Evolutionary conservation across 306 rosid species (phyloP).

Genomic region (Prunus salicina): DNA sequence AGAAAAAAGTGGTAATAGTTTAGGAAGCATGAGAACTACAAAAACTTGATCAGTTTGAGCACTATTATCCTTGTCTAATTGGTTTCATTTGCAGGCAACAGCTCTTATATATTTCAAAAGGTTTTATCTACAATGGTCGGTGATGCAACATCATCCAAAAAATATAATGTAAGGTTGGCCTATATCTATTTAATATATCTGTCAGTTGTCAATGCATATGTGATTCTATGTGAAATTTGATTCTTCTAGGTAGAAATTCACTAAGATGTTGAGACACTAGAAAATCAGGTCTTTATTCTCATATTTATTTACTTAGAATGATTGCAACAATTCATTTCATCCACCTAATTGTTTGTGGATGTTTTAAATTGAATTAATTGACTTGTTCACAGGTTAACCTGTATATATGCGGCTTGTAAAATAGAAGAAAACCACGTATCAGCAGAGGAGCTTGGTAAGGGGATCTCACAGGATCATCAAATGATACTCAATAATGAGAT

Average conservation of each 20-base stretch:
- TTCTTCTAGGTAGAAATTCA: constrained; percentile 1
- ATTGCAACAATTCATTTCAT: neutral
- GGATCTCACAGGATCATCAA: constrained; percentile 98
- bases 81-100: constrained; percentile 66
- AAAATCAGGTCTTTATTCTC: neutral
- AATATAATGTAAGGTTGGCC: constrained; percentile 71
- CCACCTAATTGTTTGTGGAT: neutral
- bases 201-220: constrained; percentile 4
- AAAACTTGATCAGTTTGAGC: neutral
- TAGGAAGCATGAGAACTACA: neutral
- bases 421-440: constrained; percentile 98
- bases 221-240: constrained; percentile 7
- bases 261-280: neutral
- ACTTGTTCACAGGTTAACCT: constrained; percentile 72
- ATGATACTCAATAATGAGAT: constrained; percentile 99
- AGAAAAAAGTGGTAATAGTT: neutral
- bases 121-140: constrained; percentile 88
- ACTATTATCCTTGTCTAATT: constrained; percentile 19
- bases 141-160: constrained; percentile 96
- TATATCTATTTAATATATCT: neutral
- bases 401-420: constrained; percentile 96
- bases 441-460: constrained; percentile 99
- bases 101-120: constrained; percentile 94
- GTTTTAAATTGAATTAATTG: neutral
- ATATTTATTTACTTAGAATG: neutral